phyloP scores from a whole-genome alignment of 2,329 filamentous ascomycete species.

The Monosporascus sp. region DNA sequence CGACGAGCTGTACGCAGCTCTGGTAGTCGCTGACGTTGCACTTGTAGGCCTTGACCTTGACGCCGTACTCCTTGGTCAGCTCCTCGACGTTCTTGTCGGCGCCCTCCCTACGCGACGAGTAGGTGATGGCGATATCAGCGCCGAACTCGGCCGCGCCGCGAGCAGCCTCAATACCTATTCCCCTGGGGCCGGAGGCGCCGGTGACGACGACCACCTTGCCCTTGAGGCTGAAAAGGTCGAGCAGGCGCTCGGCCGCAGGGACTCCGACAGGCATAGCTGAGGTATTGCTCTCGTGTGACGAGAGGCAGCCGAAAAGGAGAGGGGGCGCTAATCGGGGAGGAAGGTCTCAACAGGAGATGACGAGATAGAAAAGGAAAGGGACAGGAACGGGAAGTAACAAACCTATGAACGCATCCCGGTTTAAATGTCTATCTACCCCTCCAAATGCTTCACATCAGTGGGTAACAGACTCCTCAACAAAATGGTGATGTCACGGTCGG shows the following conservation, averaged over 20 bases:
- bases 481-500: no score
- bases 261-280: slow-evolving; percentile 48
- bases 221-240: slow-evolving; percentile 66
- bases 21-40: slow-evolving; percentile 51
- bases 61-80: slow-evolving; percentile 59
- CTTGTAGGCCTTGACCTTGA: slow-evolving; percentile 60
- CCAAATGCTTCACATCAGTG: no score
- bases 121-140: slow-evolving; percentile 66
- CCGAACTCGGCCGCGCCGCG: slow-evolving; percentile 67
- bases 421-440: no score
- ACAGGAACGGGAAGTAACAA: no score
- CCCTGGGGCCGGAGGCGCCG: slow-evolving; percentile 63
- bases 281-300: no score
- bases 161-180: slow-evolving; percentile 66
- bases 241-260: slow-evolving; percentile 52
- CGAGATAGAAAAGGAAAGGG: no score
- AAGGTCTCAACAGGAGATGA: no score
- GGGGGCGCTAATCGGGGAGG: no score
- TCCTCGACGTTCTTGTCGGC: slow-evolving; percentile 62
- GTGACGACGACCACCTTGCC: slow-evolving; percentile 68
- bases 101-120: slow-evolving; percentile 63
- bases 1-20: slow-evolving; percentile 47
- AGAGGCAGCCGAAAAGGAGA: no score
- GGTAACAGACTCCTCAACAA: no score
- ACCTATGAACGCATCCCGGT: no score